Conservation (phyloP, 805 yeast species). For the Nakazawaea holstii region DNA sequence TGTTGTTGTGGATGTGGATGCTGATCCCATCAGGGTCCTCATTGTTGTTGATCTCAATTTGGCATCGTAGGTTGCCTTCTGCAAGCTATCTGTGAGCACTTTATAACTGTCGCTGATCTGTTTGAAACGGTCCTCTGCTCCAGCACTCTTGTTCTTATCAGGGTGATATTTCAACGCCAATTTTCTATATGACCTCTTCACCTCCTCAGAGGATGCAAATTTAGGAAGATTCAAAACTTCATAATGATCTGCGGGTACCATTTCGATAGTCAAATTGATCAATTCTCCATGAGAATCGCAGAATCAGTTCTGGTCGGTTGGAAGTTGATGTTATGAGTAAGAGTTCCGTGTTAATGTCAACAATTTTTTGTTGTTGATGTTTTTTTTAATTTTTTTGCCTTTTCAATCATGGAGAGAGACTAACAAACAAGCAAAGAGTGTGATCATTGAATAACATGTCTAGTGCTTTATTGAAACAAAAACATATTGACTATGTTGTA, state of each 20-base stretch:
- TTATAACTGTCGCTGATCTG: slow-evolving; percentile 5
- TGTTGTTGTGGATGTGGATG: not conserved
- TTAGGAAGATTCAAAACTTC: slow-evolving; percentile 50
- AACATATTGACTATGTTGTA: slow-evolving; percentile 55
- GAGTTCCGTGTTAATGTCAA: too few species aligned
- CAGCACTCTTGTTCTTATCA: slow-evolving; percentile 60
- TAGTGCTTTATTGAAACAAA: slow-evolving; percentile 24
- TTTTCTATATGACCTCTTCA: slow-evolving; percentile 76
- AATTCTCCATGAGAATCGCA: too few species aligned
- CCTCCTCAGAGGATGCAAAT: slow-evolving; percentile 49
- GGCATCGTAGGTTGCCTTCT: slow-evolving; percentile 2
- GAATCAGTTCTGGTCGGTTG: not conserved
- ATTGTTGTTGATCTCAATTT: slow-evolving; percentile 4
- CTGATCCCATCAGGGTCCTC: slow-evolving; percentile 2
- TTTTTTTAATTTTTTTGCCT: not conserved
- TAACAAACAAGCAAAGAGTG: not conserved
- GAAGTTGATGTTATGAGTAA: too few species aligned
- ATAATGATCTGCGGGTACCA: slow-evolving; percentile 41
- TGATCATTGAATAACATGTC: not conserved
- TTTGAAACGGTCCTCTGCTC: slow-evolving; percentile 12
- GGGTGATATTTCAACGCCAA: slow-evolving; percentile 75
- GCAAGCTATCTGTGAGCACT: not conserved
- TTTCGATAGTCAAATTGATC: not conserved
- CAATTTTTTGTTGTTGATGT: not conserved
- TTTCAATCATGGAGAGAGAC: not conserved